Evolutionary conservation across 1,284 basidiomycete species (phyloP).

Genomic region (Cutaneotrichosporon daszewskae): DNA sequence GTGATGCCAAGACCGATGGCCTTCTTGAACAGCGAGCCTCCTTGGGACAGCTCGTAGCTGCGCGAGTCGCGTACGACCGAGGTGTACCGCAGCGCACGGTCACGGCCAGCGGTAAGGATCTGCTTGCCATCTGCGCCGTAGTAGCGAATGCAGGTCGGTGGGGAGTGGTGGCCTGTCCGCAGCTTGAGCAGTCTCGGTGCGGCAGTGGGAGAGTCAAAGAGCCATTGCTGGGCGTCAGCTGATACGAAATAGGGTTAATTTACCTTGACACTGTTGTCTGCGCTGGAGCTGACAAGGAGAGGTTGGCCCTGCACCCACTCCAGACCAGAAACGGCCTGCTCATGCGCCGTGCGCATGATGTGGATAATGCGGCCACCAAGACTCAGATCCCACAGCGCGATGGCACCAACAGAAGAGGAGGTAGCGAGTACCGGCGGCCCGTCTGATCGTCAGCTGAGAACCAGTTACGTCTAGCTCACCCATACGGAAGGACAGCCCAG

Average conservation of each 20-base stretch:
- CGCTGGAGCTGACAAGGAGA: constrained; percentile 75
- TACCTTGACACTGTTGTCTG: constrained; percentile 90
- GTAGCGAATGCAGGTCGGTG: constrained; percentile 87
- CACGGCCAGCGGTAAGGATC: constrained; percentile 72
- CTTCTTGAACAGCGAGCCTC: constrained; percentile 83
- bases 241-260: constrained; percentile 22
- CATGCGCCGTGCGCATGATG: constrained; percentile 78
- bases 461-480: constrained; percentile 53
- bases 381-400: constrained; percentile 86
- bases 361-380: constrained; percentile 73
- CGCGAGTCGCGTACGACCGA: constrained; percentile 90
- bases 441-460: constrained; percentile 51
- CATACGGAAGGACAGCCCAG: constrained; percentile 76
- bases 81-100: constrained; percentile 81
- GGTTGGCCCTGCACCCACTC: constrained; percentile 91
- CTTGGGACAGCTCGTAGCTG: constrained; percentile 92
- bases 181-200: constrained; percentile 84
- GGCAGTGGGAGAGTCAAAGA: constrained; percentile 84
- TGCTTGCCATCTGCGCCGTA: constrained; percentile 96
- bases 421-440: constrained; percentile 81
- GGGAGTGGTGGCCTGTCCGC: constrained; percentile 84
- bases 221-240: constrained; percentile 76
- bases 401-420: constrained; percentile 75
- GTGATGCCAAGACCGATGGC: constrained; percentile 74
- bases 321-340: constrained; percentile 68